Evolutionary conservation across 202 grass and related monocot species (phyloP), one percentile per base, ranked within the genome.

Genomic region (Hordeum pubiflorum): DNA sequence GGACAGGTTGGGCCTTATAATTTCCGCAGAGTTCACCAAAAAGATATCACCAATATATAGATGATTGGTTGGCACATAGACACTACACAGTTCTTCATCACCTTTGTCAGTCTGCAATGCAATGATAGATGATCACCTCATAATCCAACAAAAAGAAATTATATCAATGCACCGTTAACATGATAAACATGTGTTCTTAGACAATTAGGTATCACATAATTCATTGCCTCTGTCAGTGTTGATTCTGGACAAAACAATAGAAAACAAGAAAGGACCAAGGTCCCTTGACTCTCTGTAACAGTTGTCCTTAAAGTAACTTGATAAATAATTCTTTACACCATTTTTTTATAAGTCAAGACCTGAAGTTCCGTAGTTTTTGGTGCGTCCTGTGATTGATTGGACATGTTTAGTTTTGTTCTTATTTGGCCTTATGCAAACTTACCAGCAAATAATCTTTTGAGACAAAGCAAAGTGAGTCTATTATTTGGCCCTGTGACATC

Each of bases 11-110:
- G 97, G 97, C 78, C 97, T 93, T 82, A 96, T 91, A 90, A 99
- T 91, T 55, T 99, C 92, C 1, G 82, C 75, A 82, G 92, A 90
- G 66, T 96, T 99, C 76, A 99, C 91, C 83, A 96, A 87, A 85
- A 99, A 96, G 64, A 99, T 96, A 59, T 93, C 97, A 36, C 91
- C 97, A 70, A 99, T 96, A 56, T 96, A 99, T 74, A 99, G 82
- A 93, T 99, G 97, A 83, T 99, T 99, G 72, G 92, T 99, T 74
- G 97, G 97, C 40, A 99, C 97, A 48, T 93, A 99, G 62, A 96
- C 91, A 82, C 97, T 96, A 52, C 97, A 99, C 70, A 99, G 83
- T 57, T 99, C 96, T 86, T 95, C 92, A 85, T 96, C 97, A 77
- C 97, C 97, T 90, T 91, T 93, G 46, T 99, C 89, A 50, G 80